Evolutionary conservation across 352 stramenopile species (phyloP).

Genomic region (Halophytophthora batemanensis): DNA sequence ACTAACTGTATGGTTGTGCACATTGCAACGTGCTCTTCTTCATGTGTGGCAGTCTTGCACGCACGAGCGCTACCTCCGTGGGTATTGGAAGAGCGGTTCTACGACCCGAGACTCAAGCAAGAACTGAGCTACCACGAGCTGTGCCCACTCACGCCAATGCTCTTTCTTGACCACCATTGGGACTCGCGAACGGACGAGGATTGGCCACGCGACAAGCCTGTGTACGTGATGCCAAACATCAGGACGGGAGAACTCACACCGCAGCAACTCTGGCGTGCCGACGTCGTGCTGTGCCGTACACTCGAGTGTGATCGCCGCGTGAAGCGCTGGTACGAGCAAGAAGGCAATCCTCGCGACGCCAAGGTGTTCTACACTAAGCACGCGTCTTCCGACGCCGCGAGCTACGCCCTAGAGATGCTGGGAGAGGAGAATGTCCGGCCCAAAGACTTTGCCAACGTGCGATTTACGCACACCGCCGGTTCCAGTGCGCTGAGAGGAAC

Average conservation of each 20-base stretch:
- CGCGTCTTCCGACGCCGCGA: constrained; percentile 47
- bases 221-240: constrained; percentile 45
- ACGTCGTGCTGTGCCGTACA: constrained; percentile 49
- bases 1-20: no score
- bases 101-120: constrained; percentile 18
- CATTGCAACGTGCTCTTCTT: no score
- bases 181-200: no score
- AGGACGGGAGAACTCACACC: constrained; percentile 51
- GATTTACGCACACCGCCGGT: constrained; percentile 36
- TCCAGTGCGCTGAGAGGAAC: constrained; percentile 52
- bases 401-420: constrained; percentile 25
- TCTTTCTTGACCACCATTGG: constrained; percentile 57
- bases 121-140: constrained; percentile 46
- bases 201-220: constrained; percentile 36
- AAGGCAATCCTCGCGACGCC: constrained; percentile 44
- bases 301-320: constrained; percentile 38
- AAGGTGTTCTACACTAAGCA: constrained; percentile 61
- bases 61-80: constrained; percentile 38
- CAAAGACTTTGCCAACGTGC: constrained; percentile 38
- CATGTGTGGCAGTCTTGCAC: no score
- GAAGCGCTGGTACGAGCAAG: constrained; percentile 46
- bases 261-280: constrained; percentile 33
- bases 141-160: constrained; percentile 34
- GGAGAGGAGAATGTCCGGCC: constrained; percentile 18
- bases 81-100: constrained; percentile 34